phyloP scores from a whole-genome alignment of 306 rosid species.

The Begonia masoniana region DNA sequence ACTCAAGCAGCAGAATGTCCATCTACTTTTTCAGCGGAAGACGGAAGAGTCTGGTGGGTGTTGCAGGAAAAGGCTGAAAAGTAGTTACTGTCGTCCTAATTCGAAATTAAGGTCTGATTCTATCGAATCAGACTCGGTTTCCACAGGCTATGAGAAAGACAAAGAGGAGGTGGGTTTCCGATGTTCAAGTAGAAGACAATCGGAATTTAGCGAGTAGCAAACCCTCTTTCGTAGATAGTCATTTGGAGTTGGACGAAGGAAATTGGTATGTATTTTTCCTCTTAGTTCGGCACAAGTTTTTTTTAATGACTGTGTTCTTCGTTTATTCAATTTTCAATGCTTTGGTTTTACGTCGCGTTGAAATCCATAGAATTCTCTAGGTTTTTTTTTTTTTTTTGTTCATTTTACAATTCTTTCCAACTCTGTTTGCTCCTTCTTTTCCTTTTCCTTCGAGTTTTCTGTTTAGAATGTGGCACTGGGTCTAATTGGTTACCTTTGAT shows the following conservation, averaged over 20 bases:
- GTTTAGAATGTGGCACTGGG: no score
- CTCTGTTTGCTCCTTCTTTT: no score
- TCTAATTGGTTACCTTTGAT: no score
- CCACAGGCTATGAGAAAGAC: not conserved
- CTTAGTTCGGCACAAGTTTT: no score
- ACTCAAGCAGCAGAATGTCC: not conserved
- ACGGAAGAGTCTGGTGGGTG: conserved; percentile 8
- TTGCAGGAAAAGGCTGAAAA: conserved; percentile 10
- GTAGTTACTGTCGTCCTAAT: conserved; percentile 5
- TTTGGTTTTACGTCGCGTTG: no score
- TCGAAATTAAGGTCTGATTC: conserved; percentile 14
- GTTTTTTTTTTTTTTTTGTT: no score
- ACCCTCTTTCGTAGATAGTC: conserved; percentile 51
- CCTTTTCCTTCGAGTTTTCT: no score
- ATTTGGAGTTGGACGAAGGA: conserved; percentile 32
- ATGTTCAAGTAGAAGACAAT: conserved; percentile 5
- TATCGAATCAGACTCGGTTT: conserved; percentile 12
- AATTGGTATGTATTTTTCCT: conserved; percentile 31
- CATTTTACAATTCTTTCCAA: no score
- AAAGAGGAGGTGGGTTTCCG: conserved; percentile 2
- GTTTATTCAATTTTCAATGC: no score
- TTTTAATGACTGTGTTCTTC: no score
- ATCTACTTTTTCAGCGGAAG: not conserved
- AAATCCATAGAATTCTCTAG: no score
- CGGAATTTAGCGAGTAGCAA: conserved; percentile 9